Percentiles rank a stretch among this genome's conserved stretches.
Evolutionary conservation across 2,329 filamentous ascomycete species (phyloP).

Genomic region (Fusarium humuli): DNA sequence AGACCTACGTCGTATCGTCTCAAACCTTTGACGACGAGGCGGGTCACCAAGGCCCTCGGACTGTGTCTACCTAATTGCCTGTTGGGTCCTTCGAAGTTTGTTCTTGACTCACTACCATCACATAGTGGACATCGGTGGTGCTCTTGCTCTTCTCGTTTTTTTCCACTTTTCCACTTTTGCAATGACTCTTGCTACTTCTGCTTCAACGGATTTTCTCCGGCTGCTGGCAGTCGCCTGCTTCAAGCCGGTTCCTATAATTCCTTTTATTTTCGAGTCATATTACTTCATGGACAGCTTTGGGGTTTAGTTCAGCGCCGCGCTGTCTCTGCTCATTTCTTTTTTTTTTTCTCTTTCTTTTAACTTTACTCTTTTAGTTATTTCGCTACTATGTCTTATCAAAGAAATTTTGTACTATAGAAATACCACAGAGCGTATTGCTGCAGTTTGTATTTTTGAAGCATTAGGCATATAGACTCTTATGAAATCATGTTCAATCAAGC

Average conservation of each 20-base stretch:
- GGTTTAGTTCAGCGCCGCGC: background rate
- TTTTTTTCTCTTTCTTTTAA: background rate
- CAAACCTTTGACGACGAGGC: constrained; percentile 5
- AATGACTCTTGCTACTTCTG: constrained; percentile 1
- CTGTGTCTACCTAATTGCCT: background rate
- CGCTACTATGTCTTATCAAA: background rate
- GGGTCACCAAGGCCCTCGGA: background rate
- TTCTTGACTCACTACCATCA: constrained; percentile 18
- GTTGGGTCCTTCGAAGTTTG: background rate
- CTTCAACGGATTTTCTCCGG: constrained; percentile 8
- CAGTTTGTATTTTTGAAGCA: constrained; percentile 18
- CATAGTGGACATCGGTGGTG: background rate
- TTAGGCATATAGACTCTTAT: constrained; percentile 35
- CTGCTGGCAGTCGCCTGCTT: constrained; percentile 33
- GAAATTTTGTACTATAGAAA: constrained; percentile 36
- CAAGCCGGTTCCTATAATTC: constrained; percentile 5
- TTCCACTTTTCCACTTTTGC: background rate
- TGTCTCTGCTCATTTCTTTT: background rate
- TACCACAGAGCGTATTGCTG: constrained; percentile 35
- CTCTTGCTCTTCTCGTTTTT: background rate
- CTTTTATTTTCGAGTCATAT: background rate
- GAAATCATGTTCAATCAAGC: background rate
- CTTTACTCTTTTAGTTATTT: background rate
- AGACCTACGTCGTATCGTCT: constrained; percentile 15
- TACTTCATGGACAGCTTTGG: background rate